Evolutionary conservation across 2,329 filamentous ascomycete species (phyloP).

Genomic region (Phyllosticta citribraziliensis): DNA sequence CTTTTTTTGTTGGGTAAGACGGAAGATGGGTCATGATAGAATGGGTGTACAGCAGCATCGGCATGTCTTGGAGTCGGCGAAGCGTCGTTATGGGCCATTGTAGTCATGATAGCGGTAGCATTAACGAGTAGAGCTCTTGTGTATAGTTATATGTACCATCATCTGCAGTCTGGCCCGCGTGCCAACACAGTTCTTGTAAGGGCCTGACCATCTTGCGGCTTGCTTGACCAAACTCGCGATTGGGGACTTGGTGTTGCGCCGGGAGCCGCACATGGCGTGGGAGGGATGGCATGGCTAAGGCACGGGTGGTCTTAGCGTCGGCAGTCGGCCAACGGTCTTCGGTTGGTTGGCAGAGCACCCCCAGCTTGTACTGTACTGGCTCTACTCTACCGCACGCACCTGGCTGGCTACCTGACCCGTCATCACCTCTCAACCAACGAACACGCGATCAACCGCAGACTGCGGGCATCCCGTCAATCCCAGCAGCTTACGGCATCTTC

Average conservation of each 20-base stretch:
- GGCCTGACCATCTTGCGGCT: no score
- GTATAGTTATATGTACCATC: not conserved
- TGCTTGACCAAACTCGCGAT: not conserved
- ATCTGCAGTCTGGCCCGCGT: not conserved
- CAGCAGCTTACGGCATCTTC: not conserved
- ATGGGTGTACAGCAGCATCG: not conserved
- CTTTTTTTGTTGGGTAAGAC: not conserved
- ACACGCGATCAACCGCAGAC: not conserved
- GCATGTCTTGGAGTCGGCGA: not conserved
- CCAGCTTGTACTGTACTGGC: no score
- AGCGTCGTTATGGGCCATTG: not conserved
- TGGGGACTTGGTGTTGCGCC: not conserved
- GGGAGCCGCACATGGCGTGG: not conserved
- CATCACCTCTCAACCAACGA: not conserved
- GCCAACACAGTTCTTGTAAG: no score
- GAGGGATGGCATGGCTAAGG: not conserved
- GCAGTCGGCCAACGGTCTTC: not conserved
- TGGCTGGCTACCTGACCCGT: not conserved
- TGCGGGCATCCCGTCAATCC: not conserved
- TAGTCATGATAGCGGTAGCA: not conserved
- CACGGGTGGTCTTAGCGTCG: not conserved
- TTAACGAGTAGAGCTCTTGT: not conserved
- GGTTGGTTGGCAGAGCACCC: not conserved
- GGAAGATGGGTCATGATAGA: not conserved
- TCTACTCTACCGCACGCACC: not conserved